Evolutionary conservation across 176 grass and related monocot species (phyloP), one percentile per base, ranked within the genome.

Genomic region (Thalia dealbata): DNA sequence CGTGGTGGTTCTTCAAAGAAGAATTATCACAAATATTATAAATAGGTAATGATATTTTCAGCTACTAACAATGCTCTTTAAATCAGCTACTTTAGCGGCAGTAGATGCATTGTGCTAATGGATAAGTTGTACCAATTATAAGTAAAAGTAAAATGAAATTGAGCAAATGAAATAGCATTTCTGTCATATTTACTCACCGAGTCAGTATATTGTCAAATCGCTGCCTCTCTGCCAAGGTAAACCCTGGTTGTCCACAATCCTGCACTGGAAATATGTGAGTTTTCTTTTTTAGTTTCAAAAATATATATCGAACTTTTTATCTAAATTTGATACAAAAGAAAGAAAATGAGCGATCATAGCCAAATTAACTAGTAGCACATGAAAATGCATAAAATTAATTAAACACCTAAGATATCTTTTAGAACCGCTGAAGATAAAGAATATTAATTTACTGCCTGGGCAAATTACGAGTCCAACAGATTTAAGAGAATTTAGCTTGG

Each of bases 231-330:
- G 92, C 75, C 13, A 80, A 70, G 56, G 92, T 96, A 84, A 96
- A 96, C 79, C 92, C 89, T 75, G 92, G 92, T 52, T 96, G 92
- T 67, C 92, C 92, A 81, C 79, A 85, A 71, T 96, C 92, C 92
- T 96, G 83, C 71, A 79, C 38, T 3, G n/a, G 59, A 62, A 78
- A 67, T 80, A 76, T 81, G 79, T 52, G 62, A 43, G 69, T 55
- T 25, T 62, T 59, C 55, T 67, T 25, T 52, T 30, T 61, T 45
- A 69, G 70, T 73, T 7, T 41, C 72, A 81, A 15, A 75, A 45
- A 13, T 71, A 71, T n/a, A 61, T 29, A 63, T 3, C 6, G 8
- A 58, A 58, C 6, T 10, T 48, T 48, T 48, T 48, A 10, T 13
- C 45, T 48, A 48, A 48, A 48, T 48, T 48, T 19, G 54, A 58